A percentile compares a stretch with the other conserved stretches of the same genome.
phyloP scores from a whole-genome alignment of 192 early-diverging fungal genomes.

The Entomortierella beljakovae region DNA sequence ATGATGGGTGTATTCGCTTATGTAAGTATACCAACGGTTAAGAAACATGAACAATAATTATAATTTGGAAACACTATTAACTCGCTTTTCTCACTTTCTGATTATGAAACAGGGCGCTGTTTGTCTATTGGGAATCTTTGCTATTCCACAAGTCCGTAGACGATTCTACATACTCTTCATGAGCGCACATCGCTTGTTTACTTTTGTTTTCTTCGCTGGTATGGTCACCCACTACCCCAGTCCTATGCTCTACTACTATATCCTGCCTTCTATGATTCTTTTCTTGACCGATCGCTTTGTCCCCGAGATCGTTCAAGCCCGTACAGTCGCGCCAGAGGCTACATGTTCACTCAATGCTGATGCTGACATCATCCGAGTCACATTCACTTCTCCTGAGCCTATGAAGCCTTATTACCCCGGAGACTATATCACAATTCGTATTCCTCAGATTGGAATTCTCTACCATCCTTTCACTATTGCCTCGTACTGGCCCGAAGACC shows the following conservation, averaged over 20 bases:
- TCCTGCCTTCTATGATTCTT: slow-evolving; percentile 44
- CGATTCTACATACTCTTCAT: slow-evolving; percentile 49
- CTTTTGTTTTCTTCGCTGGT: slow-evolving; percentile 42
- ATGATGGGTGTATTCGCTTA: slow-evolving; percentile 56
- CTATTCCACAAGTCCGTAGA: slow-evolving; percentile 43
- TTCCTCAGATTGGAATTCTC: slow-evolving; percentile 35
- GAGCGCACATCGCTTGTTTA: slow-evolving; percentile 46
- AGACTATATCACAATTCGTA: slow-evolving; percentile 43
- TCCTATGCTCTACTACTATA: slow-evolving; percentile 51
- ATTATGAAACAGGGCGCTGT: slow-evolving; percentile 36
- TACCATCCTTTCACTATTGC: slow-evolving; percentile 55
- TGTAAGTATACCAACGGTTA: slow-evolving; percentile 13
- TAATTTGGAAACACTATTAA: not conserved
- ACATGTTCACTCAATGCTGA: slow-evolving; percentile 44
- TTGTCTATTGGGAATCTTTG: slow-evolving; percentile 38
- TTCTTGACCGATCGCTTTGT: slow-evolving; percentile 51
- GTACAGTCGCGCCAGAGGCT: slow-evolving; percentile 39
- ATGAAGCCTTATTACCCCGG: slow-evolving; percentile 55
- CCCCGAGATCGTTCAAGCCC: slow-evolving; percentile 46
- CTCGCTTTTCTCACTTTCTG: not conserved
- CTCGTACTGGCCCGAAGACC: slow-evolving; percentile 53
- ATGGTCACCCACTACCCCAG: slow-evolving; percentile 46
- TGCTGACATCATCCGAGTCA: slow-evolving; percentile 46
- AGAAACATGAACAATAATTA: too few species aligned
- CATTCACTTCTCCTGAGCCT: slow-evolving; percentile 45